Evolutionary conservation across 495 filamentous ascomycete species (phyloP).

Genomic region (Penicillium crystallinum): DNA sequence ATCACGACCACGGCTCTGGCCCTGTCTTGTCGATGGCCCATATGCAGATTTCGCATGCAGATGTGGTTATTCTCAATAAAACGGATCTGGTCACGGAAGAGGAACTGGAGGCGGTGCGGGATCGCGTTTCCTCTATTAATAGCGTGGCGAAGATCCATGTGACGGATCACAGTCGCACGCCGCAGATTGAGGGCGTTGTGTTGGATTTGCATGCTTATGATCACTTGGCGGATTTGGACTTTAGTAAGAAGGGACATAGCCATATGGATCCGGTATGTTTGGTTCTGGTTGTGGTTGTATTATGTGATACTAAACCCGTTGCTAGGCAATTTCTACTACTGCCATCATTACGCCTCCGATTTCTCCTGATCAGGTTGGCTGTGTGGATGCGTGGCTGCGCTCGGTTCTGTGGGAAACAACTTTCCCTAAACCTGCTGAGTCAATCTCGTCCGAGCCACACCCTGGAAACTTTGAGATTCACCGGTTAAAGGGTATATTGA

Average conservation of each 20-base stretch:
- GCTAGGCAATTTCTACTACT: conserved; percentile 81
- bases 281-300: not conserved
- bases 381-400: conserved; percentile 77
- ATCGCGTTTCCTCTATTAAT: conserved; percentile 77
- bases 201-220: conserved; percentile 94
- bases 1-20: conserved; percentile 49
- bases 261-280: conserved; percentile 73
- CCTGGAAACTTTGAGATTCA: conserved; percentile 65
- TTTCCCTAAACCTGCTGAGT: conserved; percentile 42
- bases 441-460: conserved; percentile 4
- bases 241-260: conserved; percentile 62
- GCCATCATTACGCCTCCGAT: conserved; percentile 60
- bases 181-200: conserved; percentile 75
- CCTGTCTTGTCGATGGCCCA: conserved; percentile 83
- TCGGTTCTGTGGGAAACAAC: conserved; percentile 75
- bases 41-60: conserved; percentile 95
- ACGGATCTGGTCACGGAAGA: conserved; percentile 71
- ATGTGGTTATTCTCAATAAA: conserved; percentile 93
- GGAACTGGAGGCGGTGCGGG: conserved; percentile 59
- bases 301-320: not conserved
- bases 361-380: conserved; percentile 43
- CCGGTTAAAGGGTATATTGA: conserved; percentile 73
- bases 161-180: conserved; percentile 73
- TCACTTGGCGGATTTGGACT: conserved; percentile 62
- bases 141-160: conserved; percentile 79